These are phyloP conservation scores for Globisporangium nunn DNA, from an alignment of 352 stramenopile species.

Conservation along the genomic window DNA sequence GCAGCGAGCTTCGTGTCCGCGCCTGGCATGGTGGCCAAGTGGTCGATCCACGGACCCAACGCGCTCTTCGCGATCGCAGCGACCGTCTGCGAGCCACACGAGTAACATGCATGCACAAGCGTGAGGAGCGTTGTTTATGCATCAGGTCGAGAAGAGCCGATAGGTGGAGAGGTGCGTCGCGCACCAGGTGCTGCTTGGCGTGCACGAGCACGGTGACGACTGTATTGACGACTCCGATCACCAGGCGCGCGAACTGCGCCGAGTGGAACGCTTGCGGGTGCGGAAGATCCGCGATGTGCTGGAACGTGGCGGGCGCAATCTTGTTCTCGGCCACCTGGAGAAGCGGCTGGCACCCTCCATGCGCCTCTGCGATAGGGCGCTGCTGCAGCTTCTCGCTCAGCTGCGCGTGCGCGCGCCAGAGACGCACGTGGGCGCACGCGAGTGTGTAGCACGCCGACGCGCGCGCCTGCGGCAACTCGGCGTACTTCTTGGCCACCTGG, in stretches of 20 bases:
- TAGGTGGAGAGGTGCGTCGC: not conserved
- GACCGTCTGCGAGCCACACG: conserved; percentile 13
- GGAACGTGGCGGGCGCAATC: conserved; percentile 12
- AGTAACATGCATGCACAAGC: too few relatives aligned
- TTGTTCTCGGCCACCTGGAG: conserved; percentile 6
- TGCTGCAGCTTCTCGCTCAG: conserved; percentile 17
- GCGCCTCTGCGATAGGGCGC: not conserved
- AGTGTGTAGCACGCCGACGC: conserved; percentile 28
- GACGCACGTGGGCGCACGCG: conserved; percentile 37
- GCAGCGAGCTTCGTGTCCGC: conserved; percentile 42
- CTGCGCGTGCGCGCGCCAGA: conserved; percentile 35
- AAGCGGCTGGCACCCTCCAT: conserved; percentile 4
- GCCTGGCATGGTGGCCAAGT: conserved; percentile 30
- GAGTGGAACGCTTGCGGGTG: conserved; percentile 26
- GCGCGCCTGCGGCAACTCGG: conserved; percentile 37
- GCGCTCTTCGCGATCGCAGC: conserved; percentile 16
- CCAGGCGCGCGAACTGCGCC: conserved; percentile 36
- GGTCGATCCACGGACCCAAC: conserved; percentile 42
- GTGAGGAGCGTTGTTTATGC: not conserved
- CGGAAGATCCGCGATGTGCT: conserved; percentile 30
- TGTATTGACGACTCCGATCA: conserved; percentile 37
- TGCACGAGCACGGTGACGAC: conserved; percentile 28
- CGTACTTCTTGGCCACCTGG: conserved; percentile 70
- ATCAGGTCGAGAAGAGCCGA: too few relatives aligned
- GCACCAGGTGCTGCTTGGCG: conserved; percentile 28